A percentile compares a stretch with the other conserved stretches of the same genome.
phyloP scores from a whole-genome alignment of 2,329 filamentous ascomycete species.

The Monosporascus sp. region DNA sequence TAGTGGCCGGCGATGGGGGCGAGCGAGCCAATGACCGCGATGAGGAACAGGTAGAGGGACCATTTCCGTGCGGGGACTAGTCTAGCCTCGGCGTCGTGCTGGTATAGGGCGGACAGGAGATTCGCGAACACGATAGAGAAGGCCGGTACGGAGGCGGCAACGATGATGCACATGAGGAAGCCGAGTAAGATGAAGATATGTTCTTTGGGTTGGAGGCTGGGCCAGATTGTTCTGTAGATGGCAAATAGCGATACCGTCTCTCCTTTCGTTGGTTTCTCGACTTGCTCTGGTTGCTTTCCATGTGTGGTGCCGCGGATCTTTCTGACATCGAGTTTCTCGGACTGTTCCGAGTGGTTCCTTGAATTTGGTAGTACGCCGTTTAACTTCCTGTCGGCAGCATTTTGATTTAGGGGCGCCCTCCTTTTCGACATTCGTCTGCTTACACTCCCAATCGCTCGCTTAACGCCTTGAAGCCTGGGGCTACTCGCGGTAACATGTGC shows the following conservation, averaged over 20 bases:
- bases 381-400: background rate
- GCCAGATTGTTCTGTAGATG: conserved; percentile 69
- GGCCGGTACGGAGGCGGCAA: conserved; percentile 62
- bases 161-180: conserved; percentile 54
- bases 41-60: conserved; percentile 62
- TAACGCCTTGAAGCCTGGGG: background rate
- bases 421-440: background rate
- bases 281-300: background rate
- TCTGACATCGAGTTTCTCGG: background rate
- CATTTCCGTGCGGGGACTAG: conserved; percentile 53
- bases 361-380: background rate
- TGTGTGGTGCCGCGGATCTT: background rate
- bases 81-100: conserved; percentile 43
- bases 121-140: conserved; percentile 75
- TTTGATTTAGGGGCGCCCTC: background rate
- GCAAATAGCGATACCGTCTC: conserved; percentile 34
- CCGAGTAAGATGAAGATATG: conserved; percentile 54
- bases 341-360: background rate
- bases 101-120: conserved; percentile 66
- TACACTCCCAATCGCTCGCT: background rate
- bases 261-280: background rate
- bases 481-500: background rate
- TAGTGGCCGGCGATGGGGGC: conserved; percentile 64
- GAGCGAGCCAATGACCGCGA: conserved; percentile 62
- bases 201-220: conserved; percentile 48